Evolutionary conservation across 2,329 filamentous ascomycete genomes (phyloP), one percentile per base, ranked within the genome.

Genomic region (Alternaria sp.): DNA sequence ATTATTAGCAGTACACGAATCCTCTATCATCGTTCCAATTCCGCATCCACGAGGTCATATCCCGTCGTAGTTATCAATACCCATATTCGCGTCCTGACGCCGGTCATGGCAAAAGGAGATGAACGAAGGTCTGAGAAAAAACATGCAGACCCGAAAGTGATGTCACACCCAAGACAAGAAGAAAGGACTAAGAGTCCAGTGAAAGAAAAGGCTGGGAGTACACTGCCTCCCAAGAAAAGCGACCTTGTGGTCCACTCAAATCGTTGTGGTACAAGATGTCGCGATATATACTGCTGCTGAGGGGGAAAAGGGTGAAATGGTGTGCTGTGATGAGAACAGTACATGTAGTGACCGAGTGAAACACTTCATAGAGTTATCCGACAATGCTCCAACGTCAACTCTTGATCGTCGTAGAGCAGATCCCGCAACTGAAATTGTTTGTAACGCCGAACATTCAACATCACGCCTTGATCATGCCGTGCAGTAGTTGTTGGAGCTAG

Each of bases 201-300:
- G 54, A 43, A 65, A 59, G 30, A 63, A 61, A 52, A 57, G 60
- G 46, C 30, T 26, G 59, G 58, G 63, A 65, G 52, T 54, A 58
- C 61, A 65, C 58, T 65, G 61, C 56, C 63, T 62, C 62, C 58
- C 60, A 59, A 53, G 51, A 61, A 64, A 66, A 64, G 61, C 63
- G 57, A 53, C 66, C 55, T 49, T 69, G 64, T 61, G 54, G 39
- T 38, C 66, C 64, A 68, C 68, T 65, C 62, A 54, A 65, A 68
- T 44, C 63, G 67, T 69, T 71, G 68, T 69, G 65, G 62, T 61
- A 66, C 68, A 68, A 60, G 53, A 66, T 51, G 65, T 48, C 61
- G 67, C 63, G 61, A 54, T 57, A 61, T 69, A 60, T 64, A 60
- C 59, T 66, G 62, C 62, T 69, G 46, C 57, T 56, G 41, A 62